Conservation (phyloP, 208 protist genomes). For the Sergeia podlipaevii region DNA sequence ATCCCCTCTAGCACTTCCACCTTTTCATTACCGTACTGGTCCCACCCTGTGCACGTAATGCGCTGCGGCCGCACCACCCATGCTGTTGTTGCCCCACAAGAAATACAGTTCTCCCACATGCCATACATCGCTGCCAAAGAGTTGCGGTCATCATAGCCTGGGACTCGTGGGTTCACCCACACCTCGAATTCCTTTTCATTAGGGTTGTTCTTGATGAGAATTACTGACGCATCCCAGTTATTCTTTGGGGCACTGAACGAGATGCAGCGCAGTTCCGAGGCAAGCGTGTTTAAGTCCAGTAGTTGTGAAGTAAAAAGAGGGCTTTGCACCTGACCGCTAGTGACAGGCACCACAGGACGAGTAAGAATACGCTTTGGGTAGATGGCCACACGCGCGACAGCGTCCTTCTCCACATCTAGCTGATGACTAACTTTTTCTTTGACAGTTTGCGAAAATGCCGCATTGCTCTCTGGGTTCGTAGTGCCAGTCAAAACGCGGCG, state of each 20-base stretch:
- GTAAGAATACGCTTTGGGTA: slow-evolving; percentile 85
- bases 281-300: slow-evolving; percentile 46
- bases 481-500: too few species aligned
- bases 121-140: slow-evolving; percentile 86
- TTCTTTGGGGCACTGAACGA: slow-evolving; percentile 82
- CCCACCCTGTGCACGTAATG: slow-evolving; percentile 65
- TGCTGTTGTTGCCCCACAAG: slow-evolving; percentile 56
- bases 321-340: slow-evolving; percentile 20
- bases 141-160: slow-evolving; percentile 65
- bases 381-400: slow-evolving; percentile 56
- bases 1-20: slow-evolving; percentile 75
- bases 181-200: slow-evolving; percentile 75
- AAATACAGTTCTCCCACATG: slow-evolving; percentile 93
- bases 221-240: slow-evolving; percentile 81
- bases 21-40: slow-evolving; percentile 77
- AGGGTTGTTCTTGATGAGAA: slow-evolving; percentile 62
- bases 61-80: slow-evolving; percentile 84
- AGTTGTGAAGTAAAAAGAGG: slow-evolving; percentile 56
- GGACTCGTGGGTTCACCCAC: slow-evolving; percentile 82
- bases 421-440: slow-evolving; percentile 56
- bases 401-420: slow-evolving; percentile 49
- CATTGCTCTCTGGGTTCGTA: too few species aligned
- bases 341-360: slow-evolving; percentile 43
- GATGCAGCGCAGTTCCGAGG: slow-evolving; percentile 66
- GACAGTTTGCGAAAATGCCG: slow-evolving; percentile 21